A percentile compares a stretch with the other conserved stretches of the same genome.
Evolutionary conservation across 2,329 filamentous ascomycete species (phyloP).

Genomic region (Zelopaecilomyces penicillatus): DNA sequence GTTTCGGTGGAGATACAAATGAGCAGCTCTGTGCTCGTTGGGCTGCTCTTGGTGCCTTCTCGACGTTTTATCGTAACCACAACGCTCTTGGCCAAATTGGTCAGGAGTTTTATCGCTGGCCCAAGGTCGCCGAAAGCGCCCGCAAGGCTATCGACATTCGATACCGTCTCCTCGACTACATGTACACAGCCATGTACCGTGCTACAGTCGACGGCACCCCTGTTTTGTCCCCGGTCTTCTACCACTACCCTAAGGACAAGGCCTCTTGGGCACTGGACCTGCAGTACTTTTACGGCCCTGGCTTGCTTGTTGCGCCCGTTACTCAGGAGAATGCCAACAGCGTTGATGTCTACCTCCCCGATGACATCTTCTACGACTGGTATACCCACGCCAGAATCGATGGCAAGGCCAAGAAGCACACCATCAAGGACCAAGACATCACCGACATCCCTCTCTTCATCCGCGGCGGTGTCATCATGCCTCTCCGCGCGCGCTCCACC

Average conservation of each 20-base stretch:
- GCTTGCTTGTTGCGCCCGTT: conserved; percentile 41
- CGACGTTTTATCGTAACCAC: conserved; percentile 65
- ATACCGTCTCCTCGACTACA: conserved; percentile 75
- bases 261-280: conserved; percentile 37
- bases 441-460: conserved; percentile 58
- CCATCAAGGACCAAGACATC: conserved; percentile 26
- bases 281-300: conserved; percentile 44
- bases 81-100: conserved; percentile 35
- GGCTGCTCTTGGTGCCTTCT: conserved; percentile 62
- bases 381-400: conserved; percentile 38
- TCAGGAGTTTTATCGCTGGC: conserved; percentile 66
- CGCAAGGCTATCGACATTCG: conserved; percentile 61
- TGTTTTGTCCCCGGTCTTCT: conserved; percentile 62
- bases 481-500: conserved; percentile 44
- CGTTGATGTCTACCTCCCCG: conserved; percentile 41
- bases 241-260: conserved; percentile 51
- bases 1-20: conserved; percentile 57
- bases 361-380: conserved; percentile 43
- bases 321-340: conserved; percentile 33
- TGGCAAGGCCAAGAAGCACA: conserved; percentile 31
- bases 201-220: conserved; percentile 56
- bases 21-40: conserved; percentile 60
- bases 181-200: conserved; percentile 62
- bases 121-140: conserved; percentile 52
- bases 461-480: conserved; percentile 57